phyloP scores from a whole-genome alignment of 768 basidiomycete genomes.

The Tricholoma furcatifolium region DNA sequence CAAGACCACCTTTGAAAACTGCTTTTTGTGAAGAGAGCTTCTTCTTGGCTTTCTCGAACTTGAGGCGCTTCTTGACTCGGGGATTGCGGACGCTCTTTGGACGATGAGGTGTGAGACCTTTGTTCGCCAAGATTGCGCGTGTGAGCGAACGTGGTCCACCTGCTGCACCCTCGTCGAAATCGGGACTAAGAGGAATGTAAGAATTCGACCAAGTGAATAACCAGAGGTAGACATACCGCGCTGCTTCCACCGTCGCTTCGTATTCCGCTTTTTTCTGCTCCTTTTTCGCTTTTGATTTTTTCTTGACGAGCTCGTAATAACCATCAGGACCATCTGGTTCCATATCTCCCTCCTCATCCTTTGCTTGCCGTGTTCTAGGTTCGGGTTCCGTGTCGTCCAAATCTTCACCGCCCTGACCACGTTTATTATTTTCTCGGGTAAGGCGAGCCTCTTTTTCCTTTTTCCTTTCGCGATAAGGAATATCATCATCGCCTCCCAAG shows the following conservation, averaged over 20 bases:
- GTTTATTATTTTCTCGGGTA: constrained; percentile 50
- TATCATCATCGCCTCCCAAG: constrained; percentile 90
- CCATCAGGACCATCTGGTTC: constrained; percentile 58
- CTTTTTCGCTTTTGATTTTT: constrained; percentile 67
- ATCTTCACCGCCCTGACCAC: constrained; percentile 61
- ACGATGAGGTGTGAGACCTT: constrained; percentile 88
- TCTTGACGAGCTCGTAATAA: constrained; percentile 91
- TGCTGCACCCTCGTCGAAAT: constrained; percentile 30
- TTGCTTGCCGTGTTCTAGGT: constrained; percentile 33
- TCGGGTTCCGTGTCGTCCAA: constrained; percentile 58
- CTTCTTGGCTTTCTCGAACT: constrained; percentile 94
- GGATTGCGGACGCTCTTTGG: constrained; percentile 93
- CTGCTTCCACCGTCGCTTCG: constrained; percentile 57
- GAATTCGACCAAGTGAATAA: constrained; percentile 5
- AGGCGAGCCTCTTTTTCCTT: constrained; percentile 58
- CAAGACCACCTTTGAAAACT: constrained; percentile 87
- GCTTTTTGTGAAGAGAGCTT: constrained; percentile 87
- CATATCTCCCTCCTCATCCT: constrained; percentile 37
- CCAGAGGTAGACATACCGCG: constrained; percentile 44
- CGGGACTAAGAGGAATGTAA: constrained; percentile 18
- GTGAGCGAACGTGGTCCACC: constrained; percentile 87
- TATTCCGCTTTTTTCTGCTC: constrained; percentile 80
- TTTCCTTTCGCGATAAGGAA: constrained; percentile 81
- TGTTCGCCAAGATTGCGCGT: constrained; percentile 90
- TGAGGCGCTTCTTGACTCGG: constrained; percentile 93